Evolutionary conservation across 169 alveolate genomes (phyloP).

Genomic region (Eimeria necatrix): DNA sequence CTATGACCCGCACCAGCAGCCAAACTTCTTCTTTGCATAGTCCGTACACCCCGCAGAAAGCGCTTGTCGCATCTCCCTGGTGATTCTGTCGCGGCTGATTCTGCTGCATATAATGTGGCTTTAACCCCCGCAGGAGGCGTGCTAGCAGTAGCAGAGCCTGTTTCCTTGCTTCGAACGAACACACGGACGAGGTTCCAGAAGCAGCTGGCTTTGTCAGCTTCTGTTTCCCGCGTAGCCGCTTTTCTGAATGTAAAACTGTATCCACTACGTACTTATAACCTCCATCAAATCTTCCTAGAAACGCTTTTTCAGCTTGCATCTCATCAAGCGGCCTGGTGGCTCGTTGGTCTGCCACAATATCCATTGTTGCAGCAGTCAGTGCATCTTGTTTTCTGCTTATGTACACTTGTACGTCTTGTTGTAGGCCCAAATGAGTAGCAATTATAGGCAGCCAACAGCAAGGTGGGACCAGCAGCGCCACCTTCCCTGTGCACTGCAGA

Average conservation of each 20-base stretch:
- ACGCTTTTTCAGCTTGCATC: neutral
- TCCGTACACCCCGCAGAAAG: conserved; percentile 2
- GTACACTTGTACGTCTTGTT: conserved; percentile 34
- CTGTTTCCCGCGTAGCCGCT: neutral
- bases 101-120: neutral
- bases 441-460: conserved; percentile 61
- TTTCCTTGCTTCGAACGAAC: conserved; percentile 40
- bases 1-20: conserved; percentile 47
- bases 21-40: conserved; percentile 37
- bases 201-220: neutral
- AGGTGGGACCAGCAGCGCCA: conserved; percentile 53
- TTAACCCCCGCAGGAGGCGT: conserved; percentile 55
- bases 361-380: neutral
- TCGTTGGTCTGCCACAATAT: neutral
- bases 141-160: conserved; percentile 56
- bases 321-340: neutral
- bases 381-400: neutral
- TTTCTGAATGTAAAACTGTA: neutral
- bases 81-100: neutral
- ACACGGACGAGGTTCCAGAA: neutral
- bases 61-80: neutral
- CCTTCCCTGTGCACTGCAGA: conserved; percentile 61
- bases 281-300: conserved; percentile 28
- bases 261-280: conserved; percentile 26
- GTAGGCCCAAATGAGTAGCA: conserved; percentile 65